Percentiles rank a stretch among this genome's conserved stretches.
These are phyloP conservation scores for Phytopythium ostracodes DNA, from an alignment of 352 stramenopile species.

Conservation along the genomic window DNA sequence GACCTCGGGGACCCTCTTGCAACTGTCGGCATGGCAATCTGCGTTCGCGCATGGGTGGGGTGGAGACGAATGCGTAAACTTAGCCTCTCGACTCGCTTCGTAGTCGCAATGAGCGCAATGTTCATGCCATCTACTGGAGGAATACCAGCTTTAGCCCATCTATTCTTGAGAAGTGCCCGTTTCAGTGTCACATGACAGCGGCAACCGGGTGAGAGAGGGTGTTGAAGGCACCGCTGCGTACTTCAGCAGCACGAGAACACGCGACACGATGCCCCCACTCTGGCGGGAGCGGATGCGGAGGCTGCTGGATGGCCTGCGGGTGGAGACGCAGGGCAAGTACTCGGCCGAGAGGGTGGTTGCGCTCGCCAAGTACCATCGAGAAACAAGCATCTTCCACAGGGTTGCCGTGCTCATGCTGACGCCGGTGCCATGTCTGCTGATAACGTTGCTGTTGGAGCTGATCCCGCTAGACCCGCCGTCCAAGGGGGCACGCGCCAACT, in stretches of 20 bases:
- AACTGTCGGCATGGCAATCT: too few species aligned
- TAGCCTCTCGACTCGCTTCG: too few species aligned
- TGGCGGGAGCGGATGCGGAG: not conserved
- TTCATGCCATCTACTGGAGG: too few species aligned
- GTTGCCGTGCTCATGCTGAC: constrained; percentile 10
- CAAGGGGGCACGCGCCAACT: constrained; percentile 12
- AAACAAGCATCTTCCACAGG: constrained; percentile 7
- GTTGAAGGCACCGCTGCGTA: not conserved
- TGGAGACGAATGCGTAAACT: too few species aligned
- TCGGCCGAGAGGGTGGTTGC: constrained; percentile 10
- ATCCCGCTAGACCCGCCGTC: constrained; percentile 10
- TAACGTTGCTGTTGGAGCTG: constrained; percentile 15
- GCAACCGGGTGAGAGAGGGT: too few species aligned
- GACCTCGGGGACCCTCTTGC: too few species aligned
- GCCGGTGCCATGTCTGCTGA: constrained; percentile 12
- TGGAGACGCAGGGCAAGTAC: constrained; percentile 18
- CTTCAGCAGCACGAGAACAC: not conserved
- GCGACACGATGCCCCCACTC: not conserved
- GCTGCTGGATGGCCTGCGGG: not conserved
- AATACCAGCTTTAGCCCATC: too few species aligned
- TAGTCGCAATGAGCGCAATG: too few species aligned
- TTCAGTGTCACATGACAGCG: too few species aligned
- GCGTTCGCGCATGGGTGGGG: too few species aligned
- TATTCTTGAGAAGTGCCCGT: too few species aligned
- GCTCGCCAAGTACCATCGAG: constrained; percentile 9